Percentiles rank a stretch among this genome's conserved stretches.
These are phyloP conservation scores for Zopfia rhizophila DNA, from an alignment of 2,329 filamentous ascomycete genomes.

Conservation along the genomic window DNA sequence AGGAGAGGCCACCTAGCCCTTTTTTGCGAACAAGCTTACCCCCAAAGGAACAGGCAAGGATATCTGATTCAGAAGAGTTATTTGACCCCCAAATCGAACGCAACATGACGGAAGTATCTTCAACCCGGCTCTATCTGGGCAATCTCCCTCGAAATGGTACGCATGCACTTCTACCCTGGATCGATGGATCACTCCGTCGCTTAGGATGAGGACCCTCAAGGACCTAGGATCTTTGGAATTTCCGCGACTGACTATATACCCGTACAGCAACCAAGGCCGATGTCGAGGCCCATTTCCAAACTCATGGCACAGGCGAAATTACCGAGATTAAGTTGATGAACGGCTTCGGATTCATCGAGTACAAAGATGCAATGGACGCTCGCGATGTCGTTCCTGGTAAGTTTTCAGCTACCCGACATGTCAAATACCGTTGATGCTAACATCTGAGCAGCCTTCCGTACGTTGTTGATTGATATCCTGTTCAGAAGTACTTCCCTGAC, in stretches of 20 bases:
- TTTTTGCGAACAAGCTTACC: too few relatives aligned
- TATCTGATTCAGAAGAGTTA: too few relatives aligned
- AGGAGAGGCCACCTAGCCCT: too few relatives aligned
- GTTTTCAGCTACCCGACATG: constrained; percentile 44
- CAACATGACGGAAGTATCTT: constrained; percentile 85
- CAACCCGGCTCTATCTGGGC: constrained; percentile 95
- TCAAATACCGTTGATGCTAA: constrained; percentile 35
- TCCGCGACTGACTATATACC: constrained; percentile 61
- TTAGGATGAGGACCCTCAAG: constrained; percentile 21
- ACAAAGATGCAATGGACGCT: constrained; percentile 98
- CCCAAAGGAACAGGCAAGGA: too few relatives aligned
- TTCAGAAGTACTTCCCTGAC: constrained; percentile 35
- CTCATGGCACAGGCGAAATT: constrained; percentile 96
- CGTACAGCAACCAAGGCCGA: constrained; percentile 91
- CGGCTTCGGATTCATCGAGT: constrained; percentile 99
- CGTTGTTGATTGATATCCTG: too few relatives aligned
- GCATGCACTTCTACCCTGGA: constrained; percentile 53
- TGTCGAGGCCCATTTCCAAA: constrained; percentile 94
- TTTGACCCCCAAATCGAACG: constrained; percentile 2
- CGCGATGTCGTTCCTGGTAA: constrained; percentile 97
- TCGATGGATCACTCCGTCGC: constrained; percentile 7
- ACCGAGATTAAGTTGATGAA: constrained; percentile 99
- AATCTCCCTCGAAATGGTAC: constrained; percentile 97
- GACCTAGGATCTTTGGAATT: constrained; percentile 27
- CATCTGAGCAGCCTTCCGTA: constrained; percentile 64